phyloP scores from a whole-genome alignment of 306 rosid genomes.

The Prunus mume region DNA sequence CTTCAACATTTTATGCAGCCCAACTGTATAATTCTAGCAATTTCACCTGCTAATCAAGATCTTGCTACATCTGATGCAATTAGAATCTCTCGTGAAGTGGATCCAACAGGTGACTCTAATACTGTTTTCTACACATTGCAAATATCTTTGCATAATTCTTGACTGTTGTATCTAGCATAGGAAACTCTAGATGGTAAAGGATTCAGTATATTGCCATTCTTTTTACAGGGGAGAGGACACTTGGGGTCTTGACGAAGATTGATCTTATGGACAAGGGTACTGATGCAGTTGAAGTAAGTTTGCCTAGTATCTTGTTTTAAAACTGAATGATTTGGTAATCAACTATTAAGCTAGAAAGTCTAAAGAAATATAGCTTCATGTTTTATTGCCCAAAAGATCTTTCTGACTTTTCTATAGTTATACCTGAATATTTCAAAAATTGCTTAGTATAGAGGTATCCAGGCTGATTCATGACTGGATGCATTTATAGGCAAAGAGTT shows the following conservation, averaged over 20 bases:
- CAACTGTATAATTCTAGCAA: conserved; percentile 86
- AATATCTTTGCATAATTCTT: neutral
- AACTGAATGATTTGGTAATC: conserved; percentile 2
- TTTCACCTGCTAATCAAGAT: conserved; percentile 99
- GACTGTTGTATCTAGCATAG: neutral
- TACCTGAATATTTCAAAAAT: neutral
- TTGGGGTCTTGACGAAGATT: conserved; percentile 94
- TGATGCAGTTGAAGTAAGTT: conserved; percentile 91
- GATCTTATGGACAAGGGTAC: conserved; percentile 99
- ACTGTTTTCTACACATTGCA: conserved; percentile 8
- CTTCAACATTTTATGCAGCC: conserved; percentile 52
- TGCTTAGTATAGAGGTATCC: neutral
- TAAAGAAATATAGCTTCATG: neutral
- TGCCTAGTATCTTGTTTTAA: conserved; percentile 8
- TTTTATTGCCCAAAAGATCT: neutral
- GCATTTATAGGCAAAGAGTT: neutral
- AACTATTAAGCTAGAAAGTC: neutral
- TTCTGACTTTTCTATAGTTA: neutral
- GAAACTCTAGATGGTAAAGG: neutral
- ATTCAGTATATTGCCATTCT: neutral
- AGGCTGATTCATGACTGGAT: neutral
- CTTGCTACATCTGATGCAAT: conserved; percentile 98
- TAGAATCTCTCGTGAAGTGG: conserved; percentile 92
- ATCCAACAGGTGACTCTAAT: conserved; percentile 67
- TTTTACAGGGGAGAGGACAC: conserved; percentile 82